phyloP scores from a whole-genome alignment of 192 early-diverging fungal genomes.

The Gonapodya prolifera region DNA sequence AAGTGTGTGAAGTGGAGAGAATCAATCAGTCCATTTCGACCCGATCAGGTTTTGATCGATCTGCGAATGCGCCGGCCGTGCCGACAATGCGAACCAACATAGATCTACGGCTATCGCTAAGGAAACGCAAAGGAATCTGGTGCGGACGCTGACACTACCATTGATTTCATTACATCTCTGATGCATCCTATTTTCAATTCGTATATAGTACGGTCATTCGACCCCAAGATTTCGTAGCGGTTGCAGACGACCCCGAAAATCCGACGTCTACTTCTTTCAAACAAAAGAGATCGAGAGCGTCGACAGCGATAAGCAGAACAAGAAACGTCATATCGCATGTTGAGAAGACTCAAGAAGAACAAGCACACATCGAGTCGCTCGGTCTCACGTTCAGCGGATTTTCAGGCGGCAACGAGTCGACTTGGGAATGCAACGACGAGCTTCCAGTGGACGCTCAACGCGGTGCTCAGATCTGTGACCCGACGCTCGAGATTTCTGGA shows the following conservation, averaged over 20 bases:
- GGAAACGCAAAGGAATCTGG: not conserved
- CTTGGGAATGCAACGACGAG: no score
- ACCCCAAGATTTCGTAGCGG: not conserved
- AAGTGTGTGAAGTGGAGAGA: no score
- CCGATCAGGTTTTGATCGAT: no score
- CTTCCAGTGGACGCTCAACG: not conserved
- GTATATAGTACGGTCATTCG: not conserved
- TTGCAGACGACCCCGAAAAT: no score
- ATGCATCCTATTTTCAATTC: not conserved
- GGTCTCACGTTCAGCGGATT: not conserved
- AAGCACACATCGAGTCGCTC: not conserved
- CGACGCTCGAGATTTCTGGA: not conserved
- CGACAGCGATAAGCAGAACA: no score
- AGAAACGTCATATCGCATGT: not conserved
- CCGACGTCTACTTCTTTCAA: no score
- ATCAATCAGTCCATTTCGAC: no score
- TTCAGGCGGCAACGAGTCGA: no score
- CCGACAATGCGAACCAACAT: not conserved
- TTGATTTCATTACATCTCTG: not conserved
- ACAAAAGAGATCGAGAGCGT: no score
- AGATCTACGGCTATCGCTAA: not conserved
- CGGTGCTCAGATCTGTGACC: not conserved
- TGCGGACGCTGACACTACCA: not conserved
- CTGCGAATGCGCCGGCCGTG: no score
- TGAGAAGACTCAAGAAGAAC: not conserved